These are phyloP conservation scores for Flaveria floridana DNA, from an alignment of 140 eudicot species.

Conservation along the genomic window DNA sequence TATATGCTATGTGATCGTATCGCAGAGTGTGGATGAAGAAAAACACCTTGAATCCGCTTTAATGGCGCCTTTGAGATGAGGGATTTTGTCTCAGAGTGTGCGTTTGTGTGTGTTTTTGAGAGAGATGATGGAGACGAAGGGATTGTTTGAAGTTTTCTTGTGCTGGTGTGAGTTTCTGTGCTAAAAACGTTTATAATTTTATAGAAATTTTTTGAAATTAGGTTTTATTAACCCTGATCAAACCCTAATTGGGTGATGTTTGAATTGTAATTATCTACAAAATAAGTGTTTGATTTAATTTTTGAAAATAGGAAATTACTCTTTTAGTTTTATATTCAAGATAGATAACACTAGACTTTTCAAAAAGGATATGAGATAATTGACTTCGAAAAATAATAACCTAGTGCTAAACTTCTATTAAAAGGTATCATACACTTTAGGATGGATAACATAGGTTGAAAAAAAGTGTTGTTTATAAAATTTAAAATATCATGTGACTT, in stretches of 20 bases:
- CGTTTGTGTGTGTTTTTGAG: slow-evolving; percentile 20
- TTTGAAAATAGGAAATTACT: not conserved
- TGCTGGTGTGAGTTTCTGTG: slow-evolving; percentile 22
- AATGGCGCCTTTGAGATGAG: slow-evolving; percentile 27
- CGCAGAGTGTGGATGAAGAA: slow-evolving; percentile 30
- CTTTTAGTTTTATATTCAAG: too few species aligned
- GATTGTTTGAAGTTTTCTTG: slow-evolving; percentile 31
- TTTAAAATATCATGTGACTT: not conserved
- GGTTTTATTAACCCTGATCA: slow-evolving; percentile 32
- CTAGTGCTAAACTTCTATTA: too few species aligned
- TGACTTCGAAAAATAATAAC: too few species aligned
- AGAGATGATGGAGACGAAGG: slow-evolving; percentile 30
- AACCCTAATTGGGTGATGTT: slow-evolving; percentile 1
- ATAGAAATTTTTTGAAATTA: slow-evolving; percentile 16
- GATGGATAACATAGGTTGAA: not conserved
- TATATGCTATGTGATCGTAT: slow-evolving; percentile 21
- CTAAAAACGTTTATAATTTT: slow-evolving; percentile 15
- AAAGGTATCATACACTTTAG: not conserved
- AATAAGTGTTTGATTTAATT: not conserved
- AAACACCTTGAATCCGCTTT: slow-evolving; percentile 24
- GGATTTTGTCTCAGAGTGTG: slow-evolving; percentile 23
- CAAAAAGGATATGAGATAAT: too few species aligned
- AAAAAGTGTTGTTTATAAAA: not conserved
- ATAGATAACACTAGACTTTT: too few species aligned
- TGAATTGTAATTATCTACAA: not conserved